A percentile compares a stretch with the other conserved stretches of the same genome.
These are phyloP conservation scores for Chrysopogon serrulatus DNA, from an alignment of 176 grass and related monocot genomes.

Conservation along the genomic window DNA sequence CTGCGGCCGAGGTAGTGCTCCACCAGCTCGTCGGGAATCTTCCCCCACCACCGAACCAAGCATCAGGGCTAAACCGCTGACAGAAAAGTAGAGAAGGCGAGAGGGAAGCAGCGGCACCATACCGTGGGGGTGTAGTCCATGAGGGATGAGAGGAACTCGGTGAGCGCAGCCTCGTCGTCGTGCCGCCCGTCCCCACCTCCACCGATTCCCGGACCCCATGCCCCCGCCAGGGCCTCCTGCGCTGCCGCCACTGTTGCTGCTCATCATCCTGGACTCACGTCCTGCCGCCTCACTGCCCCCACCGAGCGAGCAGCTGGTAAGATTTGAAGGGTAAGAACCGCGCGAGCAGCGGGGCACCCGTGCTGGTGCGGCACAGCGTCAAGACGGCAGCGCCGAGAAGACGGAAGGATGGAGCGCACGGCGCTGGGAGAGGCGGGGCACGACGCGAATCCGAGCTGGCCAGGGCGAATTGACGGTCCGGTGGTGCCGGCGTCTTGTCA, in stretches of 20 bases:
- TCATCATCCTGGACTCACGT: constrained; percentile 40
- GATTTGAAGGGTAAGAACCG: background rate
- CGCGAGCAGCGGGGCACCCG: background rate
- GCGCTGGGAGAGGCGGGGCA: no score
- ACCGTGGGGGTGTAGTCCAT: constrained; percentile 85
- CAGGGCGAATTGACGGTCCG: no score
- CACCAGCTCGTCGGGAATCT: constrained; percentile 99
- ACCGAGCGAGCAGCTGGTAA: background rate
- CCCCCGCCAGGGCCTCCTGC: constrained; percentile 2
- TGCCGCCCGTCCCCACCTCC: constrained; percentile 56
- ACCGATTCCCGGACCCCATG: constrained; percentile 7
- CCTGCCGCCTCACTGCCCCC: background rate
- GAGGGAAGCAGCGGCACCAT: background rate
- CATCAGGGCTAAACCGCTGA: background rate
- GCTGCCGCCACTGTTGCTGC: constrained; percentile 32
- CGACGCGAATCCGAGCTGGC: no score
- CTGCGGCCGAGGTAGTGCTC: constrained; percentile 93
- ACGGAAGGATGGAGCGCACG: no score
- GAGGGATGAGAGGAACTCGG: constrained; percentile 49
- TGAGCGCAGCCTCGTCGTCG: constrained; percentile 77
- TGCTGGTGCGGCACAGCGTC: no score
- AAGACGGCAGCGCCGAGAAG: no score
- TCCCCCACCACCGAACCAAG: background rate
- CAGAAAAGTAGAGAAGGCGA: background rate
- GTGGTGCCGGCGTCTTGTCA: no score